Percentiles rank a stretch among this genome's conserved stretches.
These are phyloP conservation scores for Eimeria necatrix DNA, from an alignment of 169 alveolate species.

Conservation along the genomic window DNA sequence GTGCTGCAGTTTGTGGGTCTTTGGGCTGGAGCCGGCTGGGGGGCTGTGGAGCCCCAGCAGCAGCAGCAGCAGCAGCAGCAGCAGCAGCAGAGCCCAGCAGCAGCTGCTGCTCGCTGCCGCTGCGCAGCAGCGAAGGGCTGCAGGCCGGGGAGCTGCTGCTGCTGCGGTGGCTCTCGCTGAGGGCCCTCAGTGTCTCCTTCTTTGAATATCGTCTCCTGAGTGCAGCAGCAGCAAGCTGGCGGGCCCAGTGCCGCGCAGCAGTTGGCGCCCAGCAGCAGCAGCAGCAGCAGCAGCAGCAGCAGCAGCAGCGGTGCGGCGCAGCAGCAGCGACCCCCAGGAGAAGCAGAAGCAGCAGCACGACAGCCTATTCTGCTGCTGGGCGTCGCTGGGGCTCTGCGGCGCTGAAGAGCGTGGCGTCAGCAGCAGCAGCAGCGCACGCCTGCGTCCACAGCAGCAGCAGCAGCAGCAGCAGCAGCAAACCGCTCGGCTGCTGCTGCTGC, in stretches of 20 bases:
- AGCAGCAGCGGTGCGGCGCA: constrained; percentile 3
- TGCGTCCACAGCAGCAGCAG: constrained; percentile 34
- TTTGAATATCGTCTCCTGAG: neutral
- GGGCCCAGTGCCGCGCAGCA: neutral
- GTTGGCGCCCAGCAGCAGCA: neutral
- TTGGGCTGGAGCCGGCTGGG: neutral
- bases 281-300: constrained; percentile 39
- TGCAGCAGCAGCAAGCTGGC: neutral
- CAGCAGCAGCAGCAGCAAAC: neutral
- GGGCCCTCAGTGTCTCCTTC: neutral
- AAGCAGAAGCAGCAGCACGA: neutral
- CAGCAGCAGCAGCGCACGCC: constrained; percentile 31
- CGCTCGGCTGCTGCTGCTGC: constrained; percentile 23
- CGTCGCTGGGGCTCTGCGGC: neutral
- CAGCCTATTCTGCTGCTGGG: neutral
- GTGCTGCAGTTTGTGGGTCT: neutral
- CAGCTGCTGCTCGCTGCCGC: neutral
- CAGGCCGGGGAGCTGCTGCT: constrained; percentile 4
- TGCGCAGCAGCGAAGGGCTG: neutral
- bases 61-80: constrained; percentile 28
- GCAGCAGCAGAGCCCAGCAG: constrained; percentile 10
- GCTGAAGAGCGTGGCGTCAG: neutral
- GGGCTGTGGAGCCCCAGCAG: neutral
- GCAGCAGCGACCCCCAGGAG: constrained; percentile 23
- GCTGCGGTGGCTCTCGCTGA: constrained; percentile 40